Evolutionary conservation across 2,329 filamentous ascomycete species (phyloP).

Genomic region (Lachnellula suecica): DNA sequence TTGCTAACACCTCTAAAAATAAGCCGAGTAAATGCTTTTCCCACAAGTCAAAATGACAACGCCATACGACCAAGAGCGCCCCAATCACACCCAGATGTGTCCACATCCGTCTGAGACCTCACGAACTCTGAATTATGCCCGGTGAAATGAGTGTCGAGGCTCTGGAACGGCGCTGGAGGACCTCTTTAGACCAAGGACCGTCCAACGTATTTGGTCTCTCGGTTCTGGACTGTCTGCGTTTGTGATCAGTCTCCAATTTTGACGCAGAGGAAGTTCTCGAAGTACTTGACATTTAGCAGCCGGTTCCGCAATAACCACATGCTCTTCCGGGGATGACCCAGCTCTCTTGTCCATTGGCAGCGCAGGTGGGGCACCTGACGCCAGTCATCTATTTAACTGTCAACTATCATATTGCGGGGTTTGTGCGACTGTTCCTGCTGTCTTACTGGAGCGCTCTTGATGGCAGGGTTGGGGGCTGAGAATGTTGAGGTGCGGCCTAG

Average conservation of each 20-base stretch:
- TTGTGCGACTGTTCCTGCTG: background rate
- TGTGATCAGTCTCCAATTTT: conserved; percentile 5
- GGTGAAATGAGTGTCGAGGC: background rate
- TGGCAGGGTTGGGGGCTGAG: conserved; percentile 3
- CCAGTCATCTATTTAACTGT: conserved; percentile 42
- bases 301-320: conserved; percentile 51
- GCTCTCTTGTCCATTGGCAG: conserved; percentile 47
- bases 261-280: background rate
- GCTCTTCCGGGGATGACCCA: conserved; percentile 55
- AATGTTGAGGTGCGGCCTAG: conserved; percentile 7
- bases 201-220: background rate
- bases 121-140: background rate
- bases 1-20: background rate
- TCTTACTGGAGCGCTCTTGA: conserved; percentile 22
- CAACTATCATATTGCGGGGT: conserved; percentile 2
- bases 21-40: background rate
- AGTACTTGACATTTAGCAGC: conserved; percentile 19
- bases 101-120: background rate
- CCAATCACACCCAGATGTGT: background rate
- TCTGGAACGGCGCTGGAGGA: background rate
- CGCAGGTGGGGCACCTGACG: conserved; percentile 52
- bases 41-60: background rate
- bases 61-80: background rate
- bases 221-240: background rate
- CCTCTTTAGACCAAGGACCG: background rate